Evolutionary conservation across 129 eudicot species (phyloP).

Genomic region (Artemisia tridentata): DNA sequence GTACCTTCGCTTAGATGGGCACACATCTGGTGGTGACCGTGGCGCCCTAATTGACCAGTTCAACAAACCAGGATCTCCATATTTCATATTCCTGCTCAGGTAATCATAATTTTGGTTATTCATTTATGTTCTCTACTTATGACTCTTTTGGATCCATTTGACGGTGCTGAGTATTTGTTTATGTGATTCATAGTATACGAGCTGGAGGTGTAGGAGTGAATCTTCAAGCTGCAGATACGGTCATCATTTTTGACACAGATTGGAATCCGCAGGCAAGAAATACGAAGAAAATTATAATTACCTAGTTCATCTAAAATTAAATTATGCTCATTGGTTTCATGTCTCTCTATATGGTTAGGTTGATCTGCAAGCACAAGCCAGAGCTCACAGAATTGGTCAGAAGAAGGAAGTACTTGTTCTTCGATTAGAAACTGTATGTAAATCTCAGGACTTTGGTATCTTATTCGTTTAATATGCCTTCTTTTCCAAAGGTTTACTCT

Average conservation of each 20-base stretch:
- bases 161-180: constrained; percentile 19
- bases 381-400: constrained; percentile 99
- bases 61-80: constrained; percentile 84
- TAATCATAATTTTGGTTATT: constrained; percentile 23
- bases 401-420: constrained; percentile 98
- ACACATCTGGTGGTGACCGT: constrained; percentile 92
- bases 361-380: constrained; percentile 99
- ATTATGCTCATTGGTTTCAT: constrained; percentile 15
- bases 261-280: constrained; percentile 95
- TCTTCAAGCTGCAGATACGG: constrained; percentile 99
- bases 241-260: constrained; percentile 96
- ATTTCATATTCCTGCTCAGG: constrained; percentile 94
- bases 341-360: constrained; percentile 47
- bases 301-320: not conserved
- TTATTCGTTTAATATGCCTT: not conserved
- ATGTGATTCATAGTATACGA: constrained; percentile 60
- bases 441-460: constrained; percentile 11
- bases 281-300: not conserved
- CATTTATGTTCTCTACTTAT: not conserved
- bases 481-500: not conserved
- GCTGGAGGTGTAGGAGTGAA: constrained; percentile 99
- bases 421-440: constrained; percentile 87
- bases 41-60: constrained; percentile 87
- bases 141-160: constrained; percentile 1
- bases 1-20: constrained; percentile 96